A percentile compares a stretch with the other conserved stretches of the same genome.
phyloP scores from a whole-genome alignment of 1,139 yeast genomes.

The Saccharomycopsis hybrid region DNA sequence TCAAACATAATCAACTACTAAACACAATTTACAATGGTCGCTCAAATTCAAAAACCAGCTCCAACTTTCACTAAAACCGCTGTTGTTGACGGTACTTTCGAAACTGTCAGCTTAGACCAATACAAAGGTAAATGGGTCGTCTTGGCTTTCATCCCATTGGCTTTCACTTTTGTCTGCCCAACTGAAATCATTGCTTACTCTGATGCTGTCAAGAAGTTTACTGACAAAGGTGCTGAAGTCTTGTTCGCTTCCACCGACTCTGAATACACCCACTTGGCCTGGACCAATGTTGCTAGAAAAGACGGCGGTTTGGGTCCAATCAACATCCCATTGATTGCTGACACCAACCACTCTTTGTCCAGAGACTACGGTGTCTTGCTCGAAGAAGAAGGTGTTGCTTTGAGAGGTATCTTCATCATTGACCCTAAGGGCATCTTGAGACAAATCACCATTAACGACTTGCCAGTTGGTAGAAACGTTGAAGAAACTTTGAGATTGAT shows the following conservation, averaged over 20 bases:
- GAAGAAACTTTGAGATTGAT: conserved; percentile 95
- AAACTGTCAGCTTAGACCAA: conserved; percentile 88
- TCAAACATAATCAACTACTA: background rate
- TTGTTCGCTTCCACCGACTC: conserved; percentile 97
- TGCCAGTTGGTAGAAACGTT: conserved; percentile 98
- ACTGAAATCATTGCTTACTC: conserved; percentile 98
- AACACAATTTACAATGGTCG: conserved; percentile 55
- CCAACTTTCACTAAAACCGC: conserved; percentile 95
- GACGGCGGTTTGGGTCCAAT: conserved; percentile 98
- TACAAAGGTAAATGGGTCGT: conserved; percentile 98
- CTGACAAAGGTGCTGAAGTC: conserved; percentile 80
- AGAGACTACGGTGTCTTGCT: conserved; percentile 95
- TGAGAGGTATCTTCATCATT: conserved; percentile 96
- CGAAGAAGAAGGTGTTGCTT: conserved; percentile 93
- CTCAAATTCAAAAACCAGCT: conserved; percentile 89
- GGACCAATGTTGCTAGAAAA: conserved; percentile 95
- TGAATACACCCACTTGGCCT: conserved; percentile 92
- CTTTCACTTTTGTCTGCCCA: conserved; percentile 98
- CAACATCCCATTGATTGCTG: conserved; percentile 90
- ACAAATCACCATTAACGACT: conserved; percentile 96
- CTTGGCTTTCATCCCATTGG: conserved; percentile 95
- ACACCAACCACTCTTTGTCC: conserved; percentile 91
- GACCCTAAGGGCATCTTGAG: conserved; percentile 93
- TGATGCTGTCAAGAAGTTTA: conserved; percentile 85
- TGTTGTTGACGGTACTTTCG: conserved; percentile 91